These are phyloP conservation scores for Austropuccinia psidii DNA, from an alignment of 1,284 basidiomycete species.

Conservation along the genomic window DNA sequence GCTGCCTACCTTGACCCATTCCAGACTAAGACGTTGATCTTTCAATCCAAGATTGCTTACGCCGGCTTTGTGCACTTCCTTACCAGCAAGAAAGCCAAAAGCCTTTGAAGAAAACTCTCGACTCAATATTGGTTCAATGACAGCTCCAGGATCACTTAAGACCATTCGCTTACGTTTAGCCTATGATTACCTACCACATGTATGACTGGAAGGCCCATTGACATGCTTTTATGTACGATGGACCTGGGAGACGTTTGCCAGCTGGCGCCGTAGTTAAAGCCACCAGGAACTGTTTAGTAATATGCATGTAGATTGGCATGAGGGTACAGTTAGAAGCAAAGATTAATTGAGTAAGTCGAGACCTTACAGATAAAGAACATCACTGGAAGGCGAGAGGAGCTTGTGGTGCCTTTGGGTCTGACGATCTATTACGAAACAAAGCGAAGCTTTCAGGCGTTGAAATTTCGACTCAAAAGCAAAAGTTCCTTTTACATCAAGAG, in stretches of 20 bases:
- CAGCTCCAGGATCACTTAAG: neutral
- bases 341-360: neutral
- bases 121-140: neutral
- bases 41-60: conserved; percentile 54
- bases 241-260: neutral
- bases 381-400: too few relatives aligned
- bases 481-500: conserved; percentile 1
- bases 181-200: neutral
- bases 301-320: conserved; percentile 24
- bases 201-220: neutral
- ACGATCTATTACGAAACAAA: too few relatives aligned
- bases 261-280: neutral
- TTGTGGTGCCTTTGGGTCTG: too few relatives aligned
- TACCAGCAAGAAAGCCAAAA: conserved; percentile 53
- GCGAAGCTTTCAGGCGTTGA: neutral
- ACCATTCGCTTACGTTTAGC: neutral
- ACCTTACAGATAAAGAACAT: neutral
- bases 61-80: conserved; percentile 53
- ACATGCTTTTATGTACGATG: neutral
- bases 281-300: neutral
- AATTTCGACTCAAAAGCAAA: too few relatives aligned
- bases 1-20: conserved; percentile 37
- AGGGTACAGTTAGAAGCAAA: conserved; percentile 13
- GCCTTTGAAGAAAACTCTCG: conserved; percentile 31
- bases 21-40: conserved; percentile 44